Evolutionary conservation across 805 yeast genomes (phyloP), one percentile per base, ranked within the genome.

Genomic region (Lipomyces starkeyi): DNA sequence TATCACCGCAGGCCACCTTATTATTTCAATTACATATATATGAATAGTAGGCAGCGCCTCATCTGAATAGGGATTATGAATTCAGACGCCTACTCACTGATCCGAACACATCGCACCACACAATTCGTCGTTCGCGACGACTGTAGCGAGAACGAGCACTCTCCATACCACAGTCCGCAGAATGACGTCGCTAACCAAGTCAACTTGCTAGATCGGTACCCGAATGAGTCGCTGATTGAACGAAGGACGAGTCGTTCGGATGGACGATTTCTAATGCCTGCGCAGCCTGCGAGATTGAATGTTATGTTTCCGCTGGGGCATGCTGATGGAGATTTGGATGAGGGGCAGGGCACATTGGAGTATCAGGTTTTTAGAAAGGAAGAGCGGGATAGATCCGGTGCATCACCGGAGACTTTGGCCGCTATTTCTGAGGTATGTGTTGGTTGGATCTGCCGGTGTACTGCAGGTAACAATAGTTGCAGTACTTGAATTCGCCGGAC

Each of bases 331-430:
- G 56, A 53, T 53, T 14, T 29, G 34, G 56, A 53, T 22, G n/a
- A 53, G 8, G 56, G 13, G n/a, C 29, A 53, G 34, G 27, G 11
- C 8, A 53, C 56, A 6, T 11, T 29, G 34, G 56, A 9, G 56
- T 53, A 53, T 53, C 34, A 25, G 17, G 34, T 22, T 13, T 53
- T 53, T 29, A 53, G 56, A 29, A 53, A 25, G 32, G 34, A 53
- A 22, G 32, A 53, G 9, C 13, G 34, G 2, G 17, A 25, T 29
- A 53, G 34, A 22, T 53, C 56, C 14, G 68, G 65, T 6, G 68
- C 32, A 0, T 60, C 68, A 27, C 65, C 68, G 9, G 65, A 61
- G 37, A 65, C 68, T 2, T 61, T 65, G 34, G 68, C 65, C 14
- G 68, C 68, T 29, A 65, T 65, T 37, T 62, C 68, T 7, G 58